Percentiles rank a stretch among this genome's conserved stretches.
These are phyloP conservation scores for Sporormia fimetaria DNA, from an alignment of 495 filamentous ascomycete genomes.

Conservation along the genomic window DNA sequence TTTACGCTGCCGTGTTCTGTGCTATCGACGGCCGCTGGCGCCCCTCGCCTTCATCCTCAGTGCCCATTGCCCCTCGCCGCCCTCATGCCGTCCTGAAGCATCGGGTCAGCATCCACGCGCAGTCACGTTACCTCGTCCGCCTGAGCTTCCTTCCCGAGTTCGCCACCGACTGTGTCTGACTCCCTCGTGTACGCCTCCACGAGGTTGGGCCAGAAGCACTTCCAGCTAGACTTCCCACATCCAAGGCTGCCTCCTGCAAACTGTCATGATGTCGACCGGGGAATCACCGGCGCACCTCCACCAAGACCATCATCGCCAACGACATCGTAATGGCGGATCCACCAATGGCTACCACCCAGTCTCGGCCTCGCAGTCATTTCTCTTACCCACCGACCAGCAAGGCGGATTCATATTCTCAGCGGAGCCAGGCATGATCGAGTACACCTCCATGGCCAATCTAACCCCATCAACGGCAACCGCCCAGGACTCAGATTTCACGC, in stretches of 20 bases:
- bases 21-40: too few species aligned
- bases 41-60: too few species aligned
- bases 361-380: slow-evolving; percentile 4
- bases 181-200: too few species aligned
- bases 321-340: slow-evolving; percentile 14
- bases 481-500: slow-evolving; percentile 16
- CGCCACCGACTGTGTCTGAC: too few species aligned
- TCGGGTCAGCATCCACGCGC: slow-evolving; percentile 1
- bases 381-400: slow-evolving; percentile 9
- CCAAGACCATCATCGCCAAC: slow-evolving; percentile 14
- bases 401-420: slow-evolving; percentile 17
- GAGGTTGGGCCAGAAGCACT: too few species aligned
- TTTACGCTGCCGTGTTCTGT: too few species aligned
- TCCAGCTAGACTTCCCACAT: too few species aligned
- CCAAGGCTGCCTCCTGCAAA: not conserved
- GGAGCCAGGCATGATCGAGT: slow-evolving; percentile 21
- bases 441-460: slow-evolving; percentile 9
- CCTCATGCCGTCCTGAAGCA: slow-evolving; percentile 19
- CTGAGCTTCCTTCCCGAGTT: not conserved
- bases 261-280: slow-evolving; percentile 9
- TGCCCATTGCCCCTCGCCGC: too few species aligned
- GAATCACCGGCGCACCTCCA: slow-evolving; percentile 16
- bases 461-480: slow-evolving; percentile 1
- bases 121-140: slow-evolving; percentile 20
- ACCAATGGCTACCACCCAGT: slow-evolving; percentile 11